These are phyloP conservation scores for Halophytophthora polymorphica DNA, from an alignment of 352 stramenopile species.

Conservation along the genomic window DNA sequence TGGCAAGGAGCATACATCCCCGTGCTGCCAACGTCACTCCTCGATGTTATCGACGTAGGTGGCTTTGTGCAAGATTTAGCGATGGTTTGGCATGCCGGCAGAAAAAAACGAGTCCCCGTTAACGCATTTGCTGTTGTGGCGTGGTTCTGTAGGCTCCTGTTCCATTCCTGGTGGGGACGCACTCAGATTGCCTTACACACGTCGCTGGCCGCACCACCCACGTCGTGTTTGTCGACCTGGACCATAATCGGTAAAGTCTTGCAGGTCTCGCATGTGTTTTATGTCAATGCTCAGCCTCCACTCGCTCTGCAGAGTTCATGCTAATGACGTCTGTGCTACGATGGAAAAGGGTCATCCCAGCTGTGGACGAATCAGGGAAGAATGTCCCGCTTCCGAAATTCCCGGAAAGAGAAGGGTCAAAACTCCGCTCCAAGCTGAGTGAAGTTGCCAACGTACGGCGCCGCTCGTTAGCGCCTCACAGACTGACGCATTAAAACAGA, in stretches of 20 bases:
- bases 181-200: conserved; percentile 76
- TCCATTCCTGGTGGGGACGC: conserved; percentile 92
- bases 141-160: conserved; percentile 74
- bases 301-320: neutral
- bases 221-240: conserved; percentile 94
- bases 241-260: conserved; percentile 81
- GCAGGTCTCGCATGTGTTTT: too few species aligned
- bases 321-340: neutral
- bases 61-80: neutral
- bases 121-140: neutral
- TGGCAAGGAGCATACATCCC: conserved; percentile 95
- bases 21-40: conserved; percentile 88
- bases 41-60: conserved; percentile 92
- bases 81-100: neutral
- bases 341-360: conserved; percentile 59
- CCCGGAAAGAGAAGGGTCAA: conserved; percentile 63
- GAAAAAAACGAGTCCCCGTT: neutral
- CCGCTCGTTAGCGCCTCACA: neutral
- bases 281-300: too few species aligned
- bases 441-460: conserved; percentile 54
- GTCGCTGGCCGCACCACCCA: conserved; percentile 58
- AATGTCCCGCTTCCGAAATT: conserved; percentile 64
- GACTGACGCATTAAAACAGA: neutral
- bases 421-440: conserved; percentile 57
- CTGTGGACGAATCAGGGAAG: conserved; percentile 65